These are phyloP conservation scores for Laguncularia racemosa DNA, from an alignment of 345 rosid species.

Conservation along the genomic window DNA sequence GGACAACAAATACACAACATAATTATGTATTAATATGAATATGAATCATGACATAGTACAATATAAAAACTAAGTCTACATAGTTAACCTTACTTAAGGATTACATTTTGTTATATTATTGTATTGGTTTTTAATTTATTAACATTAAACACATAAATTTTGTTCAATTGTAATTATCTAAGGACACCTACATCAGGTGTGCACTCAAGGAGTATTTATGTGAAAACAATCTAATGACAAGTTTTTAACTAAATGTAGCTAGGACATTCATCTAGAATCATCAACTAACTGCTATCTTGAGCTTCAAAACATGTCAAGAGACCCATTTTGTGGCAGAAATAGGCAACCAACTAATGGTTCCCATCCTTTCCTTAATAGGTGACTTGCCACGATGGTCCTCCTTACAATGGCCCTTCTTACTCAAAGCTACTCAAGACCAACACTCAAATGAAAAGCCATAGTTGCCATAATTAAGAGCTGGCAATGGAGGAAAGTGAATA, in stretches of 20 bases:
- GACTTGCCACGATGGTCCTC: slow-evolving; percentile 12
- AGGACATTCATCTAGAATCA: slow-evolving; percentile 11
- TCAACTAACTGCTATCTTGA: slow-evolving; percentile 14
- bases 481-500: slow-evolving; percentile 20
- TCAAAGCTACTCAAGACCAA: slow-evolving; percentile 15
- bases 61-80: too few species aligned
- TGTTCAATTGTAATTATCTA: too few species aligned
- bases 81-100: too few species aligned
- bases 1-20: too few species aligned
- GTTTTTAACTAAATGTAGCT: slow-evolving; percentile 11
- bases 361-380: slow-evolving; percentile 18
- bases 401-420: slow-evolving; percentile 20
- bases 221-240: not conserved
- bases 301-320: slow-evolving; percentile 17
- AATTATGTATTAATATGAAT: too few species aligned
- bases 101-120: too few species aligned
- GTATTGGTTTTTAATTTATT: too few species aligned
- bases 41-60: too few species aligned
- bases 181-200: too few species aligned
- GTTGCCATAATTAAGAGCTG: slow-evolving; percentile 18
- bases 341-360: slow-evolving; percentile 10
- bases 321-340: slow-evolving; percentile 14
- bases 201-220: too few species aligned
- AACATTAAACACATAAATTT: too few species aligned
- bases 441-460: slow-evolving; percentile 15